A percentile compares a stretch with the other conserved stretches of the same genome.
These are phyloP conservation scores for Prinsepia uniflora DNA, from an alignment of 306 rosid species.

Conservation along the genomic window DNA sequence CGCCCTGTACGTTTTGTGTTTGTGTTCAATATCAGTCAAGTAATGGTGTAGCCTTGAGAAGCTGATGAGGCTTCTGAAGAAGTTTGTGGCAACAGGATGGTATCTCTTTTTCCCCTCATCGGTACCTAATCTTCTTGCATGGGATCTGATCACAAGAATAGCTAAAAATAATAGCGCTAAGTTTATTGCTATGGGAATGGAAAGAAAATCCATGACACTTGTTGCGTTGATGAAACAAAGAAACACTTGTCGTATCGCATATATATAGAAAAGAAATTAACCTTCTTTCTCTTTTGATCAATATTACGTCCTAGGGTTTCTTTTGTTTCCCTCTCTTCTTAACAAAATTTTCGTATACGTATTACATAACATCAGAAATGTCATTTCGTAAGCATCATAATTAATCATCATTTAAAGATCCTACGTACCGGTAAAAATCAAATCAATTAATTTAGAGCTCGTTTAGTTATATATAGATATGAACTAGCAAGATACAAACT, in stretches of 20 bases:
- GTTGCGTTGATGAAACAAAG: background rate
- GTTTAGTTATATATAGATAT: no score
- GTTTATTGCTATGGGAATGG: background rate
- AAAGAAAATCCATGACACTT: background rate
- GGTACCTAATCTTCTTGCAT: background rate
- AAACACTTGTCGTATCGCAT: background rate
- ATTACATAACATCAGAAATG: no score
- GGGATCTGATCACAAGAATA: background rate
- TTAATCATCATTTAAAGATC: no score
- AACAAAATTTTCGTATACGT: no score
- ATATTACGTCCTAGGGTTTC: no score
- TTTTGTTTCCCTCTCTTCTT: no score
- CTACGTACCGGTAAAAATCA: no score
- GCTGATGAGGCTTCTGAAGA: conserved; percentile 13
- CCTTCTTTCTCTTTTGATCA: no score
- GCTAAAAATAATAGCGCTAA: background rate
- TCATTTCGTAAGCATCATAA: no score
- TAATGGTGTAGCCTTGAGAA: conserved; percentile 21
- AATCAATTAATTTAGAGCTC: no score
- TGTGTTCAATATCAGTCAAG: conserved; percentile 17
- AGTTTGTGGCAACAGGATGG: conserved; percentile 19
- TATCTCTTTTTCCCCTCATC: conserved; percentile 9
- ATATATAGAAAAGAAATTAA: no score
- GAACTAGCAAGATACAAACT: no score
- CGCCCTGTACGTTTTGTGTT: conserved; percentile 15